Evolutionary conservation across 208 protist species (phyloP).

Genomic region (Histomonas meleagridis): DNA sequence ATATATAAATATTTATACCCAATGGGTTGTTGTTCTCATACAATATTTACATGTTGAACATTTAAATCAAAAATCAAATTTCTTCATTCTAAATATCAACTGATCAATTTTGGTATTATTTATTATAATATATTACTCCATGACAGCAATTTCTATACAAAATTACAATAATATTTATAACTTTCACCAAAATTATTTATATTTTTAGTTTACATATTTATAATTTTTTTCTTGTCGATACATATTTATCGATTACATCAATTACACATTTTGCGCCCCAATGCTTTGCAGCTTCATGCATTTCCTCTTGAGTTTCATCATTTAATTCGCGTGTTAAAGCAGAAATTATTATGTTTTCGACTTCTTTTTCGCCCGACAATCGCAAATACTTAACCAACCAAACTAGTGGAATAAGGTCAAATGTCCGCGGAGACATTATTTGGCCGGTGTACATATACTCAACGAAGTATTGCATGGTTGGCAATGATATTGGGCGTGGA

Average conservation of each 20-base stretch:
- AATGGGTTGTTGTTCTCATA: no score
- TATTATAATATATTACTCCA: no score
- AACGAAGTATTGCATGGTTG: neutral
- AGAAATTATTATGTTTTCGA: slow-evolving; percentile 25
- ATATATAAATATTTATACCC: no score
- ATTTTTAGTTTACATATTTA: no score
- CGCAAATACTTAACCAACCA: neutral
- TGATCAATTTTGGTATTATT: no score
- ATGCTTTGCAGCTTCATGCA: neutral
- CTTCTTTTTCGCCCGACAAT: neutral
- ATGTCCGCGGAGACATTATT: neutral
- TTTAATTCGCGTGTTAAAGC: neutral
- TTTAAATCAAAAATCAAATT: no score
- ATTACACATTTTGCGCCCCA: neutral
- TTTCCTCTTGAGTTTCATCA: neutral
- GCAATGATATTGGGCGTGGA: neutral
- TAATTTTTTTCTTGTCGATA: neutral
- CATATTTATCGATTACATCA: neutral
- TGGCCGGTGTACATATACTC: slow-evolving; percentile 10
- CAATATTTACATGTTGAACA: no score
- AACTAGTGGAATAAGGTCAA: neutral
- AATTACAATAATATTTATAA: no score
- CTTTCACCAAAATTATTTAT: no score
- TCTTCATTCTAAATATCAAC: no score
- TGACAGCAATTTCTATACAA: no score